Conservation (phyloP, 768 basidiomycete species). For the Tricholoma saponaceum region DNA sequence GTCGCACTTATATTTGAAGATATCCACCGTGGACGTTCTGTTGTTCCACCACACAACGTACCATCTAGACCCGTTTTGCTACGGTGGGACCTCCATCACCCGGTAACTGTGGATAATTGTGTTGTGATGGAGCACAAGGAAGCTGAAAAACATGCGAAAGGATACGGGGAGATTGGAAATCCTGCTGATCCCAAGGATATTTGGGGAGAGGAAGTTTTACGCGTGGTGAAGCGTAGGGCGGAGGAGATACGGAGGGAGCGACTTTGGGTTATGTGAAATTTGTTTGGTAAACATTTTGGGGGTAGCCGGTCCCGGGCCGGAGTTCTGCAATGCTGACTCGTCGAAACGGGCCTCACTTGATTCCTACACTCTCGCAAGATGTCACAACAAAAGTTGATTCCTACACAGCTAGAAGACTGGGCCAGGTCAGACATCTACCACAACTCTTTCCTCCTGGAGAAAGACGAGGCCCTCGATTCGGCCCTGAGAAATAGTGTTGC, state of each 20-base stretch:
- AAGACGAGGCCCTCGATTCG: constrained; percentile 39
- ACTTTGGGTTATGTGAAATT: constrained; percentile 46
- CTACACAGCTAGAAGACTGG: constrained; percentile 36
- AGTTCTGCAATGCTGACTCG: not conserved
- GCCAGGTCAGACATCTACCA: constrained; percentile 50
- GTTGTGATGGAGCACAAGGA: constrained; percentile 81
- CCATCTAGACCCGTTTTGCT: constrained; percentile 70
- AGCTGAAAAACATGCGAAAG: constrained; percentile 59
- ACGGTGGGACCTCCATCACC: constrained; percentile 70
- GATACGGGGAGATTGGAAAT: constrained; percentile 32
- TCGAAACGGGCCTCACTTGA: too few species aligned
- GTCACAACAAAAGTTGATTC: constrained; percentile 7
- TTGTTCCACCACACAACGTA: constrained; percentile 74
- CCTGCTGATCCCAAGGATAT: constrained; percentile 44
- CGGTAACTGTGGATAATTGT: constrained; percentile 74
- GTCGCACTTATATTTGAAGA: constrained; percentile 86
- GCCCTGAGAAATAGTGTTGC: constrained; percentile 35
- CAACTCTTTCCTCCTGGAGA: constrained; percentile 46
- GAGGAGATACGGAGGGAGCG: constrained; percentile 55
- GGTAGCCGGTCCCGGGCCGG: not conserved
- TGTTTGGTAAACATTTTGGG: not conserved
- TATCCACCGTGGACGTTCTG: constrained; percentile 71
- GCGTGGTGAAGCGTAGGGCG: constrained; percentile 52
- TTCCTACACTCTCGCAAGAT: not conserved
- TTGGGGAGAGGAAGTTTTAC: constrained; percentile 66